Evolutionary conservation across 2,329 filamentous ascomycete genomes (phyloP).

Genomic region (Sporothrix protearum): DNA sequence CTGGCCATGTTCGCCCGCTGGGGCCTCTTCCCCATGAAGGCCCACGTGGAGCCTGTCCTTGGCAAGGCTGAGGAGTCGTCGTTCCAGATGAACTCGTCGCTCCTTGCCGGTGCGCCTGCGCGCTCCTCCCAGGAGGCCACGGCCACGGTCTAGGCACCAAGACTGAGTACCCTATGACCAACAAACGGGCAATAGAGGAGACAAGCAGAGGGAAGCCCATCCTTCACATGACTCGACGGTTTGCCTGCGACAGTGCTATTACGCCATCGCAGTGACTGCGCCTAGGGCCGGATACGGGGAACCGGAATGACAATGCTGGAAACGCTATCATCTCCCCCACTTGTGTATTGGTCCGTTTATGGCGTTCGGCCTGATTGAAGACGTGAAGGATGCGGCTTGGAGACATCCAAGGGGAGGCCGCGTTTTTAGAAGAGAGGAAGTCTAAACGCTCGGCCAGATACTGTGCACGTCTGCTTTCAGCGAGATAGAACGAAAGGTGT

Average conservation of each 20-base stretch:
- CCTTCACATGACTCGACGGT: constrained; percentile 11
- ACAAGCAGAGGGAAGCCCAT: constrained; percentile 14
- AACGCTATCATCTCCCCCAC: constrained; percentile 20
- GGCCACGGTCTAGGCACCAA: neutral
- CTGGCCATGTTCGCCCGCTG: constrained; percentile 77
- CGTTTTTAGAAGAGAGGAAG: neutral
- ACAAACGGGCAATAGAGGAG: neutral
- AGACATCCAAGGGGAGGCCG: constrained; percentile 1
- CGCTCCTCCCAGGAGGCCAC: neutral
- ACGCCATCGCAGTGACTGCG: constrained; percentile 23
- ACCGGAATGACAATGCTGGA: constrained; percentile 21
- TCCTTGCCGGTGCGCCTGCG: neutral
- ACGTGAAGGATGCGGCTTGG: constrained; percentile 9
- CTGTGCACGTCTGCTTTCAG: neutral
- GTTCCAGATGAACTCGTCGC: constrained; percentile 2
- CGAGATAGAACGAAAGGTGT: constrained; percentile 2
- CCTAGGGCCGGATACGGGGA: constrained; percentile 17
- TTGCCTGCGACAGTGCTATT: constrained; percentile 24
- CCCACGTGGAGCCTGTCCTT: constrained; percentile 21
- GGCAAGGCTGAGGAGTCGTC: neutral
- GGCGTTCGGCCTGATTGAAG: constrained; percentile 9
- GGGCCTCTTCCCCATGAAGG: constrained; percentile 74
- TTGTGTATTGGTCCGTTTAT: constrained; percentile 14
- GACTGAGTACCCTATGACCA: neutral
- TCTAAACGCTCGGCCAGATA: neutral